Evolutionary conservation across 257 asterid genomes (phyloP).

Genomic region (Mitragyna speciosa): DNA sequence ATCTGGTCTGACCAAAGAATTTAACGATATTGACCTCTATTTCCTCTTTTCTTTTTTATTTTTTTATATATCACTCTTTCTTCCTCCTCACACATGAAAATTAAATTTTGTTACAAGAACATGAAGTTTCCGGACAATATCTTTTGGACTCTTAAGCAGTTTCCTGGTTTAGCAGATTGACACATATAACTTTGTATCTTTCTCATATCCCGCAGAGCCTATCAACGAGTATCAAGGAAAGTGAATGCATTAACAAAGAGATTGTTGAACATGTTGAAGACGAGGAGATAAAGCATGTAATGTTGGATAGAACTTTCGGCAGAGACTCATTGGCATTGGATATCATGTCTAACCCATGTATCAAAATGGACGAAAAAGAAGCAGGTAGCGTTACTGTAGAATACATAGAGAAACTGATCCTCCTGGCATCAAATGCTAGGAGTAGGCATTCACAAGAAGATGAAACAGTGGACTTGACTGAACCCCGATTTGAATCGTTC

Average conservation of each 20-base stretch:
- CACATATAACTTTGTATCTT: not conserved
- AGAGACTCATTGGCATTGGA: constrained; percentile 24
- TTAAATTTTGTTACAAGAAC: not conserved
- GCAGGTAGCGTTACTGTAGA: constrained; percentile 28
- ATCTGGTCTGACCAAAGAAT: not conserved
- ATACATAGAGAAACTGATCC: constrained; percentile 43
- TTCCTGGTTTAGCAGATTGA: not conserved
- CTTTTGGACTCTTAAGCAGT: not conserved
- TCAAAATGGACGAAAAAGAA: constrained; percentile 24
- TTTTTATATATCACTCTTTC: not conserved
- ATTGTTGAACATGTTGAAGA: constrained; percentile 24
- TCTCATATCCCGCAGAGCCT: constrained; percentile 30
- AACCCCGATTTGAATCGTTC: constrained; percentile 78
- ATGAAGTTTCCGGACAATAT: not conserved
- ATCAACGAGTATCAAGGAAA: constrained; percentile 26
- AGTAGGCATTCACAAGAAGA: constrained; percentile 46
- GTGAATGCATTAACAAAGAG: constrained; percentile 25
- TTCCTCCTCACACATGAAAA: too few species aligned
- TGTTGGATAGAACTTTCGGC: constrained; percentile 36
- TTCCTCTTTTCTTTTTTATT: not conserved
- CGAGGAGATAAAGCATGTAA: constrained; percentile 68
- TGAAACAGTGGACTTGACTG: constrained; percentile 75
- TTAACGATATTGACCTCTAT: not conserved
- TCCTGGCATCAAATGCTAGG: constrained; percentile 35
- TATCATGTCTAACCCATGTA: constrained; percentile 19